phyloP scores from a whole-genome alignment of 1,284 basidiomycete genomes.

The Apiotrichum brassicae region DNA sequence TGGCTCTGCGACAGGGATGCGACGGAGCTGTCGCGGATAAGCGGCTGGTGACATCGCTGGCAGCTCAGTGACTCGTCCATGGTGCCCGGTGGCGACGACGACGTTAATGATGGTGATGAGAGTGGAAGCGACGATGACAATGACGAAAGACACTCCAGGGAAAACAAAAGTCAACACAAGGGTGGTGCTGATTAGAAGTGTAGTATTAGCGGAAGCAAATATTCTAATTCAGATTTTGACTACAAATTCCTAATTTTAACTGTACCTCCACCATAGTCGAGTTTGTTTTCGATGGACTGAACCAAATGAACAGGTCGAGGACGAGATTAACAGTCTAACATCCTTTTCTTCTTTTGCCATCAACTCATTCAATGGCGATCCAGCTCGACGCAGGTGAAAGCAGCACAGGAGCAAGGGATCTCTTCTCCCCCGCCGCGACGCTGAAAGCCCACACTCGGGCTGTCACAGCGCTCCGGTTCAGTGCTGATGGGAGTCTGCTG shows the following conservation, averaged over 20 bases:
- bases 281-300: no score
- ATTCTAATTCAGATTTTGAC: no score
- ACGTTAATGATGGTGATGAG: not conserved
- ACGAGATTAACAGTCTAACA: no score
- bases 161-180: no score
- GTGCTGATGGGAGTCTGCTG: constrained; percentile 47
- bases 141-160: no score
- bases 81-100: not conserved
- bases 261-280: no score
- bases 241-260: no score
- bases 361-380: constrained; percentile 2
- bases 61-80: constrained; percentile 28
- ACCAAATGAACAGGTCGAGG: no score
- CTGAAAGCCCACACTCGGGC: constrained; percentile 47
- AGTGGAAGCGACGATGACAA: not conserved
- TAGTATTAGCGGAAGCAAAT: no score
- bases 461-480: constrained; percentile 49
- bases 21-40: constrained; percentile 79
- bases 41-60: constrained; percentile 53
- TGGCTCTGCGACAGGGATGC: constrained; percentile 74
- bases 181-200: no score
- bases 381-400: not conserved
- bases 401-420: not conserved
- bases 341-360: no score
- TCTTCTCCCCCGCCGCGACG: constrained; percentile 38